phyloP scores from a whole-genome alignment of 495 filamentous ascomycete genomes.

The Penicillium egyptiacum region DNA sequence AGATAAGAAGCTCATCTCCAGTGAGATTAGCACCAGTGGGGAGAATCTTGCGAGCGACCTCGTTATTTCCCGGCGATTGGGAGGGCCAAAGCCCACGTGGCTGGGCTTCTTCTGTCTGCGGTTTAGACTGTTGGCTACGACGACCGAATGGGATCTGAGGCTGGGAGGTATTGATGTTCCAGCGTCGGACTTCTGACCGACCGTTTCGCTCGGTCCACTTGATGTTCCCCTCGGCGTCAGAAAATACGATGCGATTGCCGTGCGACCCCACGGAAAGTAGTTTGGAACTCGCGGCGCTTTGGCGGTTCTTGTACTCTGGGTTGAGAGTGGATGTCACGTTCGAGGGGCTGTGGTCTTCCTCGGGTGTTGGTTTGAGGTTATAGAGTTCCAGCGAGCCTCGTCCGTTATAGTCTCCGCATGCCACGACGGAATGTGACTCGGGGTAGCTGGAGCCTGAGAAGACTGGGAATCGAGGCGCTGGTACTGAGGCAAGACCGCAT shows the following conservation, averaged over 20 bases:
- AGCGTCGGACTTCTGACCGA: conserved; percentile 72
- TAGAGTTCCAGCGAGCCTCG: conserved; percentile 91
- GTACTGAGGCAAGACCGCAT: conserved; percentile 72
- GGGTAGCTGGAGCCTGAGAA: conserved; percentile 51
- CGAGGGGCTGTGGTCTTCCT: conserved; percentile 26
- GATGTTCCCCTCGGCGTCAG: conserved; percentile 78
- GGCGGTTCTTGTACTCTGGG: conserved; percentile 67
- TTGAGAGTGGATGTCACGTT: conserved; percentile 37
- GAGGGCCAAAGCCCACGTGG: conserved; percentile 35
- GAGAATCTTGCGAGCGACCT: conserved; percentile 70
- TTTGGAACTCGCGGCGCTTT: conserved; percentile 77
- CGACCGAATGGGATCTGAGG: conserved; percentile 21
- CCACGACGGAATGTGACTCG: conserved; percentile 66
- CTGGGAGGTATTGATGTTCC: conserved; percentile 59
- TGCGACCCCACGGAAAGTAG: conserved; percentile 82
- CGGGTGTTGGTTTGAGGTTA: conserved; percentile 49
- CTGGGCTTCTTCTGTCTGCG: conserved; percentile 5
- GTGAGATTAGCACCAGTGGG: conserved; percentile 54
- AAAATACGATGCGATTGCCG: conserved; percentile 79
- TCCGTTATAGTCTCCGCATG: conserved; percentile 92
- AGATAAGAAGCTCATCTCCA: conserved; percentile 67
- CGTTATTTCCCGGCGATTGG: conserved; percentile 23
- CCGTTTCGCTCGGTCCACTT: conserved; percentile 94
- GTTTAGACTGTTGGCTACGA: not conserved
- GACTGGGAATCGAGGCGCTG: conserved; percentile 56